These are phyloP conservation scores for Curvularia verruculosa DNA, from an alignment of 2,329 filamentous ascomycete genomes.

Conservation along the genomic window DNA sequence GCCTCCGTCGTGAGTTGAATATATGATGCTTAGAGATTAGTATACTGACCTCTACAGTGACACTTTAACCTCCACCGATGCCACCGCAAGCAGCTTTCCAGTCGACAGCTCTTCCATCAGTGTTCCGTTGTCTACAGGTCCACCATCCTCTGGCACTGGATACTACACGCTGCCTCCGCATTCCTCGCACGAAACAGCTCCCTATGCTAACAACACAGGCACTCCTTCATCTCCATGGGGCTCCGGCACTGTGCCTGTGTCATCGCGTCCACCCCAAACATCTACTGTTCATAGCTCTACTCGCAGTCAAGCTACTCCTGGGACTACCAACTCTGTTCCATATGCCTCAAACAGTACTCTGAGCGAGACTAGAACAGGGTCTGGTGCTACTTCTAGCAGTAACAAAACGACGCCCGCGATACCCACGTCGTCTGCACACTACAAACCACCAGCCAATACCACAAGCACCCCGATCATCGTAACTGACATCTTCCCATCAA, in stretches of 20 bases:
- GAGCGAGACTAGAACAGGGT: slow-evolving; percentile 5
- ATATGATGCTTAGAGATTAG: background rate
- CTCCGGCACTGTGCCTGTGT: slow-evolving; percentile 11
- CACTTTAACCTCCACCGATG: slow-evolving; percentile 21
- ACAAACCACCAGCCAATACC: slow-evolving; percentile 10
- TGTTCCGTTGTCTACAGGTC: slow-evolving; percentile 16
- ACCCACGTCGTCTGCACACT: slow-evolving; percentile 13
- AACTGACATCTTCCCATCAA: slow-evolving; percentile 3
- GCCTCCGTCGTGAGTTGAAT: slow-evolving; percentile 19
- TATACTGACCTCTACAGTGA: slow-evolving; percentile 13
- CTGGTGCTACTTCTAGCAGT: slow-evolving; percentile 6
- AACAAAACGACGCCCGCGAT: background rate
- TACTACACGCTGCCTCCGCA: slow-evolving; percentile 2
- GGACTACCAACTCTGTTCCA: slow-evolving; percentile 2
- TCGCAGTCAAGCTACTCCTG: background rate
- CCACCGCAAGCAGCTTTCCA: slow-evolving; percentile 28
- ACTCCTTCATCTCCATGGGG: slow-evolving; percentile 4
- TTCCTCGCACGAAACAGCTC: slow-evolving; percentile 7
- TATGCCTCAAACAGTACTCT: slow-evolving; percentile 9
- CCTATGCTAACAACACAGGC: slow-evolving; percentile 20
- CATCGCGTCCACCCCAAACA: background rate
- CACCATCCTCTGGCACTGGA: slow-evolving; percentile 14
- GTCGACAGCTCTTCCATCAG: slow-evolving; percentile 10
- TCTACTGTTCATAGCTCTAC: background rate
- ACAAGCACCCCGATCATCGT: slow-evolving; percentile 2